These are phyloP conservation scores for Kandelia obovata DNA, from an alignment of 345 rosid species.

Conservation along the genomic window DNA sequence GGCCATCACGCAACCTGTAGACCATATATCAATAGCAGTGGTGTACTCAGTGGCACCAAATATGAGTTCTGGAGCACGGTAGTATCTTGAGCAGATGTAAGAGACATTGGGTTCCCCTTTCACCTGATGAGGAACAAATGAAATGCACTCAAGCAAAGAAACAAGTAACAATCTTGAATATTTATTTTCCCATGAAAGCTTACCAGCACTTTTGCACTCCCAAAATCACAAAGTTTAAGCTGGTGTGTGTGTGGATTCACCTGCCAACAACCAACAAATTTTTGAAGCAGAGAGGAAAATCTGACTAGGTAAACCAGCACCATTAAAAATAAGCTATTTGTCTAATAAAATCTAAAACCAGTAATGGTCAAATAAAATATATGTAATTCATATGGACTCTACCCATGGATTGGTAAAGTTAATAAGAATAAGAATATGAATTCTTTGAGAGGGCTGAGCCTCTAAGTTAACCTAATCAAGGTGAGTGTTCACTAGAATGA, in stretches of 20 bases:
- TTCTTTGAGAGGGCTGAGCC: background rate
- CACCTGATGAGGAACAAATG: constrained; percentile 43
- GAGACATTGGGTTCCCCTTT: constrained; percentile 93
- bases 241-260: constrained; percentile 90
- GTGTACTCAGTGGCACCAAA: constrained; percentile 97
- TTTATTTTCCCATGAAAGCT: constrained; percentile 15
- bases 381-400: background rate
- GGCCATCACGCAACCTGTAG: constrained; percentile 95
- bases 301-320: background rate
- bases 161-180: constrained; percentile 5
- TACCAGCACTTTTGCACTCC: constrained; percentile 94
- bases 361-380: background rate
- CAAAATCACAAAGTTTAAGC: constrained; percentile 89
- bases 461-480: background rate
- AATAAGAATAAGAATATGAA: background rate
- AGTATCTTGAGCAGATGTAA: constrained; percentile 90
- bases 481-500: background rate
- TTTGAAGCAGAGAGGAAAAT: background rate
- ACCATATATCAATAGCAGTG: constrained; percentile 97
- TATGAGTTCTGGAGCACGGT: constrained; percentile 95
- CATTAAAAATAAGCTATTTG: background rate
- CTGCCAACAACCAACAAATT: constrained; percentile 35
- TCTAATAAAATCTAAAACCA: background rate
- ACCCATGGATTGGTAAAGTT: background rate
- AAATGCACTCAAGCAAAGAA: constrained; percentile 17